Percentiles rank a stretch among this genome's conserved stretches.
These are phyloP conservation scores for Lactarius pseudohatsudake DNA, from an alignment of 768 basidiomycete genomes.

Conservation along the genomic window DNA sequence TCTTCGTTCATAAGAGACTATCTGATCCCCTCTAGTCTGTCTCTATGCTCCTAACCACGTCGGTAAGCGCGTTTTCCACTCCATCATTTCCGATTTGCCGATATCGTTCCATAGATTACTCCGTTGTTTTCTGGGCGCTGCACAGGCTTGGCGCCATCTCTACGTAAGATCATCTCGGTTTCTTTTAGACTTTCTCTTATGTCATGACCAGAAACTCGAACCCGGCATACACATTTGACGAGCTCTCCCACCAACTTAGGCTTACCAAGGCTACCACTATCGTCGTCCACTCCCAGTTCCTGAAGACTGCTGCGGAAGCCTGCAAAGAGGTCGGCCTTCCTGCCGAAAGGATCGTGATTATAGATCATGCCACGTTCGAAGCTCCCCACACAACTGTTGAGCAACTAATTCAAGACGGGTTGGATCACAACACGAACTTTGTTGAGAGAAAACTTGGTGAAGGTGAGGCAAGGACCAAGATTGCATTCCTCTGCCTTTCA, in stretches of 20 bases:
- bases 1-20: background rate
- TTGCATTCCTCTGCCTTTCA: slow-evolving; percentile 71
- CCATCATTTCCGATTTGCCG: background rate
- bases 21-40: slow-evolving; percentile 44
- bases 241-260: slow-evolving; percentile 38
- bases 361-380: slow-evolving; percentile 16
- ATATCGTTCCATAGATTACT: slow-evolving; percentile 46
- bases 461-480: slow-evolving; percentile 42
- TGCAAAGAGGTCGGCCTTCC: slow-evolving; percentile 21
- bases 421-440: slow-evolving; percentile 16
- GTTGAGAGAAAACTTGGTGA: slow-evolving; percentile 18
- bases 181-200: background rate
- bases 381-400: slow-evolving; percentile 17
- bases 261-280: slow-evolving; percentile 30
- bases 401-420: slow-evolving; percentile 20
- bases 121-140: slow-evolving; percentile 55
- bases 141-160: slow-evolving; percentile 58
- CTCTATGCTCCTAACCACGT: slow-evolving; percentile 64
- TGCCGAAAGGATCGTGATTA: slow-evolving; percentile 17
- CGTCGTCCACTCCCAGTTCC: slow-evolving; percentile 15
- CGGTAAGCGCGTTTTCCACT: slow-evolving; percentile 40
- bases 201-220: slow-evolving; percentile 31
- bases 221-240: slow-evolving; percentile 37
- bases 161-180: slow-evolving; percentile 44
- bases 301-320: slow-evolving; percentile 17